Conservation (phyloP, 1,284 basidiomycete species). For the Leccinum colubrinum region DNA sequence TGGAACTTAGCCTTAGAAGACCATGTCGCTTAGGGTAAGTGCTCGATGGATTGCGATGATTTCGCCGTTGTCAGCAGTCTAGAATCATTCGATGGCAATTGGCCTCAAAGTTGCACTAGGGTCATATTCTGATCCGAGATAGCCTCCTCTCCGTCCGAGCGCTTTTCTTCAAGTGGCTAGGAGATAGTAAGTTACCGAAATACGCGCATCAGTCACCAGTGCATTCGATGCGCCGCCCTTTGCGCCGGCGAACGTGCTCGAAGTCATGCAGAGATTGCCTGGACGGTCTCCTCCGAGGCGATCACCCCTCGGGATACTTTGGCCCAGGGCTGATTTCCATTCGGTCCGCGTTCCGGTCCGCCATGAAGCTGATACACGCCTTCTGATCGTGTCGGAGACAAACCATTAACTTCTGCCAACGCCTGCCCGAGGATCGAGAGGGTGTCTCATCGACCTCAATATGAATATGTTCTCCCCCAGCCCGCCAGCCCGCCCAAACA, state of each 20-base stretch:
- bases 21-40: neutral
- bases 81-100: neutral
- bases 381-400: neutral
- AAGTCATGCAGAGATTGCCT: neutral
- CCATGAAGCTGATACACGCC: neutral
- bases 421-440: neutral
- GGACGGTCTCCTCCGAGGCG: neutral
- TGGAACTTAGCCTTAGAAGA: neutral
- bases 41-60: neutral
- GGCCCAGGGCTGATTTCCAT: neutral
- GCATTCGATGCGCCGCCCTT: neutral
- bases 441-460: constrained; percentile 7
- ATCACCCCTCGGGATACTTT: neutral
- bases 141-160: neutral
- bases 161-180: neutral
- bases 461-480: neutral
- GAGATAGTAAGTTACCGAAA: neutral
- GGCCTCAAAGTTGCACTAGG: neutral
- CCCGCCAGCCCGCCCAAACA: neutral
- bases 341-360: neutral
- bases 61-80: constrained; percentile 2
- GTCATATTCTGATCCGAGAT: neutral
- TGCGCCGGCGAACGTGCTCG: neutral
- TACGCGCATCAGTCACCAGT: neutral
- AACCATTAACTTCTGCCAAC: neutral